Percentiles rank a stretch among this genome's conserved stretches.
These are phyloP conservation scores for Dendrostoma leiphaemia DNA, from an alignment of 2,329 filamentous ascomycete genomes.

Conservation along the genomic window DNA sequence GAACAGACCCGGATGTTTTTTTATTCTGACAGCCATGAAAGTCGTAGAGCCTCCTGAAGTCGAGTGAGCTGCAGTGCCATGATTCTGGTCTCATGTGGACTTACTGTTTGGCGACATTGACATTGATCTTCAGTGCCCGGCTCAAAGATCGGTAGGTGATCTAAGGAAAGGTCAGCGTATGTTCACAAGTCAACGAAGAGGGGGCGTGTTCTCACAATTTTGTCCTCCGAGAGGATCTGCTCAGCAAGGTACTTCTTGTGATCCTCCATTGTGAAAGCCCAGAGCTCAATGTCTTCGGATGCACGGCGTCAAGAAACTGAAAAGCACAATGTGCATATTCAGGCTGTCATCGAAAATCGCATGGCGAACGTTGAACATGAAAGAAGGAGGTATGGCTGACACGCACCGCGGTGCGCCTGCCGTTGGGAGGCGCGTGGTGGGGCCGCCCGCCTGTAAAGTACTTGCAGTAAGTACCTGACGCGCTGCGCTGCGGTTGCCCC, in stretches of 20 bases:
- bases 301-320: neutral
- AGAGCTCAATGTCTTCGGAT: neutral
- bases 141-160: constrained; percentile 85
- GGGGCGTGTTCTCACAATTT: constrained; percentile 52
- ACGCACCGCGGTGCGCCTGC: neutral
- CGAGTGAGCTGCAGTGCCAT: neutral
- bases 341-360: neutral
- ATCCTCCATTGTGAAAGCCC: constrained; percentile 48
- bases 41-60: constrained; percentile 74
- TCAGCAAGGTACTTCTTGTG: constrained; percentile 73
- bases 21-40: constrained; percentile 78
- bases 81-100: constrained; percentile 24
- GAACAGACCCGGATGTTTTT: constrained; percentile 70
- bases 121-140: constrained; percentile 77
- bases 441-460: neutral
- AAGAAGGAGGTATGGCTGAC: neutral
- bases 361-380: neutral
- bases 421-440: constrained; percentile 4
- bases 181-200: constrained; percentile 12
- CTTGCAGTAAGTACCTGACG: neutral
- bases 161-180: constrained; percentile 52
- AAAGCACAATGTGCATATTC: neutral
- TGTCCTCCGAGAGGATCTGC: constrained; percentile 72
- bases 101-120: constrained; percentile 86
- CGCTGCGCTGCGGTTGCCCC: constrained; percentile 8